Base-by-base conservation (phyloP, 768 basidiomycete species). In the Harrya chromipes region DNA sequence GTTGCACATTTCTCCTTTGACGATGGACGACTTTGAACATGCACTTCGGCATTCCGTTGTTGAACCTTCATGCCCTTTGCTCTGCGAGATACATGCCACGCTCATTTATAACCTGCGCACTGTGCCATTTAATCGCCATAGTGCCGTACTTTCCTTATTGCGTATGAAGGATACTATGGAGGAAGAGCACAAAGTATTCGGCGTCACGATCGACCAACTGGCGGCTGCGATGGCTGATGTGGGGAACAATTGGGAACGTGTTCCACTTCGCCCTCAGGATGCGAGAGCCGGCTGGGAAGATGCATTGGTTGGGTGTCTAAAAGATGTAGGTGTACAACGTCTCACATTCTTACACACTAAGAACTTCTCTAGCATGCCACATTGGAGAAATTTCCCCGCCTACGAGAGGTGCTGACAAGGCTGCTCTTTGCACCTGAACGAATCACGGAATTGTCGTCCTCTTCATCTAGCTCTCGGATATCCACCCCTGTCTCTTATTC, bases 101-200 rank as follows among this genome's bases (percentile, higher is more conserved):
- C 81, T 99, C 39, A 86, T 97, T 47, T 95, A 94, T 69, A 84
- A 90, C 61, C 76, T 92, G 19, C 82, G 87, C n/a, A 94, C 94
- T 13, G 82, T 87, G 12, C 75, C 84, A 10, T 89, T 86, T 65
- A 77, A 78, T 39, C 81, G 88, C 45, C 87, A 90, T 64, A 85
- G 81, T 50, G 88, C 86, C 33, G 74, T 89, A 14, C 66, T 88
- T 36, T 88, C 87, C 19, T 70, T 91, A 40, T 62, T 84, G 55
- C 60, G 62, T 19, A 44, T 56, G 40, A 67, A 75, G 19, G 59
- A 74, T 33, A 66, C 73, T 39, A 65, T 73, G 20, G 71, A 75
- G 40, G 70, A 73, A 17, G 75, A 80, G 38, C 68, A 72, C 42
- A 62, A 68, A 40, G 64, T 75, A 2, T 65, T 81, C 4, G 86